Base-by-base conservation (phyloP, 306 rosid species). In the Malus fusca region DNA sequence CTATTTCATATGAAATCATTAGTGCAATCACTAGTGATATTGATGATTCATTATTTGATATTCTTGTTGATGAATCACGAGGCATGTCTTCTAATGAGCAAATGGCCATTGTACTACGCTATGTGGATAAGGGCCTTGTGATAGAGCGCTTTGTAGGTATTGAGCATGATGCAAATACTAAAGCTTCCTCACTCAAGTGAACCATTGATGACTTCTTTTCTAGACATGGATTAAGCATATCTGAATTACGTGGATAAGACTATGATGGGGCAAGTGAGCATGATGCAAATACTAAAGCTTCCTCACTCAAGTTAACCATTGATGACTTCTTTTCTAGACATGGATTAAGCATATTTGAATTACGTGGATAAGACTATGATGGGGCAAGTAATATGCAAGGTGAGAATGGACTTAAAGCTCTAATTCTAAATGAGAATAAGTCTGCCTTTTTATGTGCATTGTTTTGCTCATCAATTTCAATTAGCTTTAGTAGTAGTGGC, bases 211-310 rank as follows among this genome's bases (percentile, higher is more conserved):
- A 53, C 22, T 48, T 30, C 10, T 65, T 76, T 55, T 58, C 17
- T 23, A 60, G 70, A 62, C 71, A 68, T 78, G 12, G 23, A n/a
- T 76, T 71, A 35, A 42, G 69, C 14, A n/a, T 79, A 8, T 64
- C 59, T 1, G 3, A 46, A 44, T 44, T 44, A 15, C 4, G 1
- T 44, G 51, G 51, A 4, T 14, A 44, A 13, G 51, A 4, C 51
- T 26, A 26, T 26, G 26, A 26, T 26, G 26, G 26, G 26, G 26
- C 26, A 26, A 26, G 26, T 66, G 37, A 30, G 12, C 42, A 70
- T 70, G 62, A 23, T 60, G 17, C 2, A 46, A 0, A 46, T 46
- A 14, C 52, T 46, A 46, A 46, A 46, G 52, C 52, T 46, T 46
- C 2, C 18, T 30, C 78, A 17, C 25, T 81, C 6, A 76, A 76